These are phyloP conservation scores for Lanmaoa rubissima DNA, from an alignment of 768 basidiomycete genomes.

Conservation along the genomic window DNA sequence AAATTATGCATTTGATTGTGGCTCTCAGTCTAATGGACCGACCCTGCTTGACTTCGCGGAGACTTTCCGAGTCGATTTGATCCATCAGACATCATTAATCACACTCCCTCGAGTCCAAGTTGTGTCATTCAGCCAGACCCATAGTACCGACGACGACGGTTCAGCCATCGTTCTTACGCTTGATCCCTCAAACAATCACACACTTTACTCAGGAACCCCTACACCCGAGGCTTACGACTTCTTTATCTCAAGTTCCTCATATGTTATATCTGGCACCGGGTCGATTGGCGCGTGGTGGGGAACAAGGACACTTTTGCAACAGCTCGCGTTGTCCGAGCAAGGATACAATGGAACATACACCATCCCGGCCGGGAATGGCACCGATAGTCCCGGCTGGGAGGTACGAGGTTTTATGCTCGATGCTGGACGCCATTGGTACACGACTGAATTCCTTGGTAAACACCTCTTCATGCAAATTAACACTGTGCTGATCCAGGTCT, in stretches of 20 bases:
- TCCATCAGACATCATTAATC: conserved; percentile 32
- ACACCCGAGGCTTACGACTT: conserved; percentile 43
- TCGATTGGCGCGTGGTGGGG: conserved; percentile 45
- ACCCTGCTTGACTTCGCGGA: conserved; percentile 36
- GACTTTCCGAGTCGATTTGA: conserved; percentile 37
- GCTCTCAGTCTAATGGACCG: conserved; percentile 23
- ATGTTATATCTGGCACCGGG: conserved; percentile 34
- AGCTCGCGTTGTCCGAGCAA: conserved; percentile 29
- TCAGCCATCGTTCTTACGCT: conserved; percentile 35
- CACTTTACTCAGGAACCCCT: conserved; percentile 36
- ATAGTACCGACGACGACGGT: background rate
- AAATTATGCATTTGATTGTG: conserved; percentile 12
- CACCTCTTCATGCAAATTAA: background rate
- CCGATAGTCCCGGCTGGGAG: conserved; percentile 44
- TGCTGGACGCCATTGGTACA: conserved; percentile 45
- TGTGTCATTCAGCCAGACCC: conserved; percentile 9
- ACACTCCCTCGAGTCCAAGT: conserved; percentile 22
- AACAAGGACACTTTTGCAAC: conserved; percentile 43
- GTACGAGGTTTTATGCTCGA: conserved; percentile 47
- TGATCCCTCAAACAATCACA: conserved; percentile 23
- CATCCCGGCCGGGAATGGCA: conserved; percentile 35
- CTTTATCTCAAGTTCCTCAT: conserved; percentile 26
- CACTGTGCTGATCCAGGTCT: background rate
- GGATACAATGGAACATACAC: conserved; percentile 6
- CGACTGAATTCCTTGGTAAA: conserved; percentile 38